A percentile compares a stretch with the other conserved stretches of the same genome.
Conservation (phyloP, 805 yeast genomes). For the Hermanozyma aechmeae region DNA sequence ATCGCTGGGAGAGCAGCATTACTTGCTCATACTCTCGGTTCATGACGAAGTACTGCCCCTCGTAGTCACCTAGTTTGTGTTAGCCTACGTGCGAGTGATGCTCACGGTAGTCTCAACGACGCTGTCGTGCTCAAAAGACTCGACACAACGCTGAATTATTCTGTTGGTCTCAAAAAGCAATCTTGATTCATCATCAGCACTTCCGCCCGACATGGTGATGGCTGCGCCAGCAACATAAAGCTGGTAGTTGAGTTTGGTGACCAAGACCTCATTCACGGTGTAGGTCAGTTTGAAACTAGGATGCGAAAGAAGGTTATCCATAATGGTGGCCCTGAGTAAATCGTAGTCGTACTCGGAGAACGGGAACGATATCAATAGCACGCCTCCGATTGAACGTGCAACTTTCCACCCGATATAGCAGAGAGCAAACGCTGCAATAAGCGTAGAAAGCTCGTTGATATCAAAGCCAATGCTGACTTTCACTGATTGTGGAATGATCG, state of each 20-base stretch:
- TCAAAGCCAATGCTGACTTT: slow-evolving; percentile 21
- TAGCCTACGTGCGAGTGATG: too few species aligned
- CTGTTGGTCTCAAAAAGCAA: slow-evolving; percentile 42
- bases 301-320: slow-evolving; percentile 36
- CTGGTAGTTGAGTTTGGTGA: slow-evolving; percentile 56
- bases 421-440: slow-evolving; percentile 34
- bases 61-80: too few species aligned
- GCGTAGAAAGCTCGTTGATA: slow-evolving; percentile 37
- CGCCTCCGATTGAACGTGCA: slow-evolving; percentile 42
- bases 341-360: slow-evolving; percentile 28
- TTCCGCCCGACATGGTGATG: slow-evolving; percentile 57
- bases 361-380: slow-evolving; percentile 47
- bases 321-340: slow-evolving; percentile 29
- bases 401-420: slow-evolving; percentile 44
- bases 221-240: slow-evolving; percentile 49
- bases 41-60: too few species aligned
- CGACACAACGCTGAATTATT: too few species aligned
- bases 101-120: too few species aligned
- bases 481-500: slow-evolving; percentile 25
- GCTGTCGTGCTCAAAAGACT: too few species aligned
- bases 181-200: slow-evolving; percentile 58
- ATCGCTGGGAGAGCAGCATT: too few species aligned
- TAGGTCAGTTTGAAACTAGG: slow-evolving; percentile 45
- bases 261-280: slow-evolving; percentile 36
- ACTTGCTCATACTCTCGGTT: too few species aligned